These are phyloP conservation scores for Handroanthus guayacan DNA, from an alignment of 257 asterid genomes.

Conservation along the genomic window DNA sequence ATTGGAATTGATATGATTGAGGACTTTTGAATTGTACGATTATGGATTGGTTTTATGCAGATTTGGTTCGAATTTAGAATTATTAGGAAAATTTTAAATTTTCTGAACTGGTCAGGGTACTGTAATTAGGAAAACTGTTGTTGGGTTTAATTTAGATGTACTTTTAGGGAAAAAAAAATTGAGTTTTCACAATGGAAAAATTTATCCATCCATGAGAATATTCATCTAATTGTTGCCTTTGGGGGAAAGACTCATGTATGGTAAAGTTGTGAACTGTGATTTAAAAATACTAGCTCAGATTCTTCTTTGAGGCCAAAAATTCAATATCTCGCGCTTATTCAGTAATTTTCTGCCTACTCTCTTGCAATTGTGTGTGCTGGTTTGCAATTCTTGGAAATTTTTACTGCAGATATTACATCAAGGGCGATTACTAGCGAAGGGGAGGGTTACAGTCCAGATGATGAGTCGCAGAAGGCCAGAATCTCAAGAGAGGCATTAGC, in stretches of 20 bases:
- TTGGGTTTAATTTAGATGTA: constrained; percentile 11
- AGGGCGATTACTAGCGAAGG: constrained; percentile 43
- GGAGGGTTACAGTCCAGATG: constrained; percentile 48
- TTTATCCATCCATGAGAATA: background rate
- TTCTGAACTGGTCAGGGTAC: background rate
- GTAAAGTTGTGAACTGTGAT: constrained; percentile 19
- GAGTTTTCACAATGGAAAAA: constrained; percentile 14
- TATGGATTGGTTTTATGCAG: background rate
- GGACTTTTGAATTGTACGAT: background rate
- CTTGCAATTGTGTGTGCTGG: constrained; percentile 24
- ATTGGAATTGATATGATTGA: background rate
- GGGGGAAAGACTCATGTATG: constrained; percentile 4
- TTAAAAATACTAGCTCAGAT: constrained; percentile 2
- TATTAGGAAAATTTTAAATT: background rate
- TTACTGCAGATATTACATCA: constrained; percentile 57
- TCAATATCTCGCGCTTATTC: background rate
- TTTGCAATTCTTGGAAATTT: constrained; percentile 6
- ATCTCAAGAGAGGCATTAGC: constrained; percentile 65
- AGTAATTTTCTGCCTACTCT: background rate
- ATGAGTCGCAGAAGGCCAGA: constrained; percentile 56
- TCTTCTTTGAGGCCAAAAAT: constrained; percentile 22
- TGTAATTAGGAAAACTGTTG: background rate
- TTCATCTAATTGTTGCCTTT: constrained; percentile 13
- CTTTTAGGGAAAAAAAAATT: background rate
- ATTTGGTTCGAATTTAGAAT: background rate